Evolutionary conservation across 2,329 filamentous ascomycete species (phyloP).

Genomic region (Colletotrichum tropicale): DNA sequence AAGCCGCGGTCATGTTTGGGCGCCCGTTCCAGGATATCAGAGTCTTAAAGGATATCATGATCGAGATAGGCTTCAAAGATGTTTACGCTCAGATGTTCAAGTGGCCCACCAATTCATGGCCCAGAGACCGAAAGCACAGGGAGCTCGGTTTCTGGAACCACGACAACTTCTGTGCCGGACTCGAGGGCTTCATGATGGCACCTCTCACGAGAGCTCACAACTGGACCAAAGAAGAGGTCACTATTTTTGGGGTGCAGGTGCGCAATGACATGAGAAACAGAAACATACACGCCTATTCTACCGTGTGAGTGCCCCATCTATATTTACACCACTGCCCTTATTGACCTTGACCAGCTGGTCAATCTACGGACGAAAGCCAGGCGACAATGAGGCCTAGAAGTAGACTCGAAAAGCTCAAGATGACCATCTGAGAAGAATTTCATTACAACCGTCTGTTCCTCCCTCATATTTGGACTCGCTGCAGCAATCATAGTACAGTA

Average conservation of each 20-base stretch:
- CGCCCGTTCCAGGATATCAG: conserved; percentile 29
- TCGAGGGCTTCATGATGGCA: conserved; percentile 38
- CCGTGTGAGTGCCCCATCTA: conserved; percentile 31
- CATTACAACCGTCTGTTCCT: background rate
- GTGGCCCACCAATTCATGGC: conserved; percentile 57
- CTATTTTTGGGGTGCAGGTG: conserved; percentile 24
- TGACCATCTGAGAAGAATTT: background rate
- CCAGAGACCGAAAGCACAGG: conserved; percentile 53
- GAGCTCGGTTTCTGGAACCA: conserved; percentile 46
- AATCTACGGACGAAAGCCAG: background rate
- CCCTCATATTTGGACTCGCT: background rate
- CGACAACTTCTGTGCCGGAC: conserved; percentile 32
- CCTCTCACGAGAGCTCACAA: conserved; percentile 40
- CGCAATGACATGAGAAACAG: conserved; percentile 26
- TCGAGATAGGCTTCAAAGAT: conserved; percentile 57
- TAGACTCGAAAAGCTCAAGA: background rate
- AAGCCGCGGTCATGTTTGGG: conserved; percentile 31
- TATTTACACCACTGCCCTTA: fast-evolving
- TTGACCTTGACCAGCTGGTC: conserved; percentile 3
- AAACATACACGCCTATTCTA: conserved; percentile 31
- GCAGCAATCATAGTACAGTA: background rate
- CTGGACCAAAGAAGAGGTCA: conserved; percentile 34
- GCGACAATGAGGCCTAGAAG: background rate
- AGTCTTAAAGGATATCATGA: conserved; percentile 40
- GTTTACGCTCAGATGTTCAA: conserved; percentile 51